phyloP scores from a whole-genome alignment of 2,329 filamentous ascomycete species.

The Peltaster fructicola region DNA sequence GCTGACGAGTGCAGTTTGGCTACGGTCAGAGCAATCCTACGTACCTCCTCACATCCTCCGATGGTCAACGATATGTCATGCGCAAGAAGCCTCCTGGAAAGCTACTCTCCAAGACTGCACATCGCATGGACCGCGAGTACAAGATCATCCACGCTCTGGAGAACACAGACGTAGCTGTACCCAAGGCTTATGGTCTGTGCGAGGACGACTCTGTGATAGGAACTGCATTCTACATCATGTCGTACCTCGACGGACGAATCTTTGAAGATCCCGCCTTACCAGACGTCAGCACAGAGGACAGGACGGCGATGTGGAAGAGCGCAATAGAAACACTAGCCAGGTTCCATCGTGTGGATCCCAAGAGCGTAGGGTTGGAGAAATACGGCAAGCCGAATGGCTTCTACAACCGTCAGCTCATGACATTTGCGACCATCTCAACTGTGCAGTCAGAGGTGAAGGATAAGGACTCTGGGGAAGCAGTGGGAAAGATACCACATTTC shows the following conservation, averaged over 20 bases:
- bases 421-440: conserved; percentile 60
- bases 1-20: conserved; percentile 48
- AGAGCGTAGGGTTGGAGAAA: conserved; percentile 45
- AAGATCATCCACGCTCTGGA: conserved; percentile 72
- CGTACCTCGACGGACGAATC: conserved; percentile 83
- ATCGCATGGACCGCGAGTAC: conserved; percentile 93
- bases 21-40: conserved; percentile 97
- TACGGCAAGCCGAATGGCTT: conserved; percentile 65
- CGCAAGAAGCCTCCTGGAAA: conserved; percentile 96
- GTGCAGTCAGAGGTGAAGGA: conserved; percentile 63
- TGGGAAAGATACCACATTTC: conserved; percentile 73
- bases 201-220: conserved; percentile 66
- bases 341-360: conserved; percentile 59
- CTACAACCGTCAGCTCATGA: conserved; percentile 71
- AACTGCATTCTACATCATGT: conserved; percentile 94
- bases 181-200: conserved; percentile 67
- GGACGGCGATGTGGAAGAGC: conserved; percentile 68
- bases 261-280: conserved; percentile 79
- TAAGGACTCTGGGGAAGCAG: conserved; percentile 54
- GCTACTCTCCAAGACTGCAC: conserved; percentile 81
- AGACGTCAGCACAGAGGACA: conserved; percentile 47
- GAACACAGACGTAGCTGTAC: conserved; percentile 67
- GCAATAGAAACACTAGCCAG: conserved; percentile 69
- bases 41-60: conserved; percentile 66
- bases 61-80: conserved; percentile 62